phyloP scores from a whole-genome alignment of 148 eudicot genomes.

The Heliamphora exappendiculata region DNA sequence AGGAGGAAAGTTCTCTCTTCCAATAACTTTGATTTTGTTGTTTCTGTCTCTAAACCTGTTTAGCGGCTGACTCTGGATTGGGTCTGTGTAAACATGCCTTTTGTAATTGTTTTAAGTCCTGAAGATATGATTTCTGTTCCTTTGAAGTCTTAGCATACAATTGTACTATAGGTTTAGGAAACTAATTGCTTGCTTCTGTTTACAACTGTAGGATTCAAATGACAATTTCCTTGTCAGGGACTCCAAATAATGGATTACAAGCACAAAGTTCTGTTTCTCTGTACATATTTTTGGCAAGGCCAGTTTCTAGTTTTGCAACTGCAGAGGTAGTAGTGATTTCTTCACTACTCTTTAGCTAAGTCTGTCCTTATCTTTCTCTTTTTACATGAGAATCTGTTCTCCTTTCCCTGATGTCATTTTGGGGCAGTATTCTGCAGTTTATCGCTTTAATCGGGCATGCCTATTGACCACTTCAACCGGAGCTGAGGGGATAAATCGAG shows the following conservation, averaged over 20 bases:
- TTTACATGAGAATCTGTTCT: constrained; percentile 2
- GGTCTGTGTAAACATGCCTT: background rate
- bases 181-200: constrained; percentile 18
- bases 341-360: too few relatives aligned
- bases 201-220: constrained; percentile 54
- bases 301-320: constrained; percentile 34
- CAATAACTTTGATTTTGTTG: too few relatives aligned
- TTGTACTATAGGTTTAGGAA: background rate
- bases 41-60: too few relatives aligned
- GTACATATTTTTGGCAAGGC: constrained; percentile 68
- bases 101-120: background rate
- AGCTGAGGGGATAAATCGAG: constrained; percentile 35
- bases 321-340: constrained; percentile 46
- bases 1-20: too few relatives aligned
- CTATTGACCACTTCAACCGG: constrained; percentile 39
- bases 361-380: background rate
- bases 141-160: background rate
- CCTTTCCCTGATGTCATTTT: constrained; percentile 32
- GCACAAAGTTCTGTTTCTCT: constrained; percentile 54
- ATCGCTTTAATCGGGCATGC: constrained; percentile 55
- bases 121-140: background rate
- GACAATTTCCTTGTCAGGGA: constrained; percentile 58
- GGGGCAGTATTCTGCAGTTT: constrained; percentile 74
- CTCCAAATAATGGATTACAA: constrained; percentile 41
- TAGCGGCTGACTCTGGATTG: too few relatives aligned